phyloP scores from a whole-genome alignment of 2,329 filamentous ascomycete species.

The Pseudogymnoascus sp. region DNA sequence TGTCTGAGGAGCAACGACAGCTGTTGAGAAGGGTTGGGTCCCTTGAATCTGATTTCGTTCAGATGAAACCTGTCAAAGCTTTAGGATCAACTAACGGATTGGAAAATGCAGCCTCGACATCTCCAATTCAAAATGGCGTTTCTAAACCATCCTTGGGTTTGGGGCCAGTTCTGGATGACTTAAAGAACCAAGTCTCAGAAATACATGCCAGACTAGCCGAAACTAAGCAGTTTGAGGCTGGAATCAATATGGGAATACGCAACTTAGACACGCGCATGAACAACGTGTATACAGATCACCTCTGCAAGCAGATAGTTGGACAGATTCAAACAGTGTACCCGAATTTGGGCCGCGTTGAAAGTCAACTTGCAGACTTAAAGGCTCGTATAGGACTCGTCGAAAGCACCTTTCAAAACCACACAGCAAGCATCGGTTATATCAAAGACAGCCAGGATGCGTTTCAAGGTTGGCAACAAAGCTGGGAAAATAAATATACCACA shows the following conservation, averaged over 20 bases:
- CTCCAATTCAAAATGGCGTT: slow-evolving; percentile 11
- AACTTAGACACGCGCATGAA: slow-evolving; percentile 18
- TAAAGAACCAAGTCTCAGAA: background rate
- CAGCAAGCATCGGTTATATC: background rate
- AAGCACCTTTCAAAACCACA: background rate
- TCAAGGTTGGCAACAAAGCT: background rate
- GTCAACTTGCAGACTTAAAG: background rate
- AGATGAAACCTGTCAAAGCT: background rate
- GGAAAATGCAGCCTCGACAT: background rate
- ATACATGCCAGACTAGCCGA: background rate
- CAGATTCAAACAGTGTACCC: slow-evolving; percentile 9
- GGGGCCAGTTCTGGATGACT: background rate
- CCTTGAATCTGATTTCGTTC: background rate
- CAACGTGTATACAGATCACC: slow-evolving; percentile 26
- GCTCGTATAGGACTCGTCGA: background rate
- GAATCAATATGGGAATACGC: slow-evolving; percentile 5
- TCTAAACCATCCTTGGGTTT: background rate
- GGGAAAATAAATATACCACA: too few relatives aligned
- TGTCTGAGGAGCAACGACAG: background rate
- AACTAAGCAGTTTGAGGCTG: slow-evolving; percentile 8
- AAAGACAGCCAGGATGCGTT: background rate
- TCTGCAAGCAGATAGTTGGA: slow-evolving; percentile 29
- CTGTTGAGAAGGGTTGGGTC: background rate
- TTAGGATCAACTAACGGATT: background rate
- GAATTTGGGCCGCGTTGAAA: background rate